Evolutionary conservation across 768 basidiomycete genomes (phyloP).

Genomic region (Tulasnella sp.): DNA sequence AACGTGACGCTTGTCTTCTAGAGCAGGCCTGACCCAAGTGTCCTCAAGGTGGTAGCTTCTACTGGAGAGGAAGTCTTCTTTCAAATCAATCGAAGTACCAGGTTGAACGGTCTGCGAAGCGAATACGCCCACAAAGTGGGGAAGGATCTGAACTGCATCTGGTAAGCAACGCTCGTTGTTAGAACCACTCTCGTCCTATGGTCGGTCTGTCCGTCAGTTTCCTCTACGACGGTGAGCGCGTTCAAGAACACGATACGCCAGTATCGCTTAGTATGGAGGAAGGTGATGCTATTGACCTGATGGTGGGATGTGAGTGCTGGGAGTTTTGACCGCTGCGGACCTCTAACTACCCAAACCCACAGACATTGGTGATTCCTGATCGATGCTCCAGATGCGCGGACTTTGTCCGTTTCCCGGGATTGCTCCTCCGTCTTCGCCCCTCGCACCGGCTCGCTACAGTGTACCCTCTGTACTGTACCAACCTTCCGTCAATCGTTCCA

Average conservation of each 20-base stretch:
- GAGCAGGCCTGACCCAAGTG: background rate
- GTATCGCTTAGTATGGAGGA: constrained; percentile 82
- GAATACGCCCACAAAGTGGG: constrained; percentile 93
- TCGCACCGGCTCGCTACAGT: background rate
- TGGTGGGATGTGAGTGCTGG: constrained; percentile 77
- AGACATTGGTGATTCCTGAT: background rate
- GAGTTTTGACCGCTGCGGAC: background rate
- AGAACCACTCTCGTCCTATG: background rate
- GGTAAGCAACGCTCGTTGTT: constrained; percentile 56
- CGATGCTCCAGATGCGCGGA: background rate
- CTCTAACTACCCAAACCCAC: background rate
- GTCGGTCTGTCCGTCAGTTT: constrained; percentile 57
- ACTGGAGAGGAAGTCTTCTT: constrained; percentile 90
- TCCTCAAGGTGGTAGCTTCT: constrained; percentile 67
- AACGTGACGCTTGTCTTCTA: background rate
- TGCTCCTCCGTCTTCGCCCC: background rate
- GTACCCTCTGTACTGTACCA: background rate
- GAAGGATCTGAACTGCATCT: constrained; percentile 82
- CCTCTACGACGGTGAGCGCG: constrained; percentile 85
- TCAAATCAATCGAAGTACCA: constrained; percentile 94
- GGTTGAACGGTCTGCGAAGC: constrained; percentile 86
- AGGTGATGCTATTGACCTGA: constrained; percentile 89
- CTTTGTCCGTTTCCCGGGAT: background rate
- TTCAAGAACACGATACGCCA: constrained; percentile 89
- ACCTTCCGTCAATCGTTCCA: background rate